Percentiles rank a stretch among this genome's conserved stretches.
Evolutionary conservation across 306 rosid genomes (phyloP).

Genomic region (Vachellia pachyceras): DNA sequence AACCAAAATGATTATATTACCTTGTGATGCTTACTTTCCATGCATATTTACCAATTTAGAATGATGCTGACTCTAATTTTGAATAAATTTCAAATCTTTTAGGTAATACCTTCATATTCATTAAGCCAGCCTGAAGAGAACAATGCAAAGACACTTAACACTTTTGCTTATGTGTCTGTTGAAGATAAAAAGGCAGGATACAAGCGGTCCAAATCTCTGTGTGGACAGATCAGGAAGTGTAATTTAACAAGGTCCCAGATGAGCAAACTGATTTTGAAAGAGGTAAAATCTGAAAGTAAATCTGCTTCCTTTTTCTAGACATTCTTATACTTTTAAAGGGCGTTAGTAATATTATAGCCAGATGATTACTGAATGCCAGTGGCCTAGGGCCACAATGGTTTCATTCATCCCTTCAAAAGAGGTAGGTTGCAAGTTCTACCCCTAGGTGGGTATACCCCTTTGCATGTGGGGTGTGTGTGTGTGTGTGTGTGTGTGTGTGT

Average conservation of each 20-base stretch:
- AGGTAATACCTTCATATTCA: slow-evolving; percentile 77
- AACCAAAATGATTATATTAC: background rate
- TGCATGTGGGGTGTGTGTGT: background rate
- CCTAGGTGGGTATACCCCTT: background rate
- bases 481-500: background rate
- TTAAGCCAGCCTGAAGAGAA: slow-evolving; percentile 42
- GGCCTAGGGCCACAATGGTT: background rate
- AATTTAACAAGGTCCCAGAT: slow-evolving; percentile 63
- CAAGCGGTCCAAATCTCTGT: slow-evolving; percentile 35
- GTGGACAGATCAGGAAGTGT: slow-evolving; percentile 81
- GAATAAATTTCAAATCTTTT: slow-evolving; percentile 25
- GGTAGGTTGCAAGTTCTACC: background rate
- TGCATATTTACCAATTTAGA: background rate
- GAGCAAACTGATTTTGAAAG: slow-evolving; percentile 54
- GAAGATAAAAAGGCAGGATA: slow-evolving; percentile 42
- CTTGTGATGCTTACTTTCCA: background rate
- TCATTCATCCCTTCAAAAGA: background rate
- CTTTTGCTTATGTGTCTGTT: slow-evolving; percentile 71
- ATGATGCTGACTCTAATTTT: slow-evolving; percentile 3
- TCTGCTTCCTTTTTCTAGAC: background rate
- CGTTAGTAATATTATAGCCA: background rate
- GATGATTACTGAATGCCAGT: background rate
- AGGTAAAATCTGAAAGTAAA: slow-evolving; percentile 51
- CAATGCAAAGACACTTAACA: slow-evolving; percentile 39
- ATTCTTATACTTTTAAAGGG: background rate